Base-by-base conservation (phyloP, 1,284 basidiomycete species). In the Fistulina hepatica region DNA sequence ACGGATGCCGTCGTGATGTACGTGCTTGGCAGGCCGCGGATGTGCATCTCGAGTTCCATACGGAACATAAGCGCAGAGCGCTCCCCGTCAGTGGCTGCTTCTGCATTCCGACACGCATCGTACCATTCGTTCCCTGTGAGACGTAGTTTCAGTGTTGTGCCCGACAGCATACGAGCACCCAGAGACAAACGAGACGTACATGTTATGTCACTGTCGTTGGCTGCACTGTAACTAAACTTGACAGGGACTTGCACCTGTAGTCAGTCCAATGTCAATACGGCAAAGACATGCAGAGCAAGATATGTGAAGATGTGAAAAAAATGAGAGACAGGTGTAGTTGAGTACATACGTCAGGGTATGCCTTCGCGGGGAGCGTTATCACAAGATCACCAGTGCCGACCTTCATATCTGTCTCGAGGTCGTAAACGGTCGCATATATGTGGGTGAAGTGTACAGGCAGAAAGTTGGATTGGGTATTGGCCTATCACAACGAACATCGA, bases 191-290 rank as follows among this genome's bases (percentile, higher is more conserved):
- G 21, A 33, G 3, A 63, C 77, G 47, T 49, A 85, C 88, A 93
- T 21, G 89, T 91, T 26, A 67, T 63, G 58, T 93, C 89, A 2
- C 78, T 74, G 34, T 71, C 67, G 53, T 93, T 92, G n/a, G 71
- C 61, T 0, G 81, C 83, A n/a, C 73, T 44, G 53, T 91, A 92
- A 0, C 75, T 73, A 57, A 92, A 90, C 48, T 79, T 81, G 37
- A 93, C 60, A 1, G 88, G 88, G 13, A 93, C 46, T 28, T 69
- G 54, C 23, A 92, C n/a, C n/a, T n/a, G n/a, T n/a, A n/a, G n/a
- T n/a, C n/a, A n/a, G n/a, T n/a, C n/a, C n/a, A n/a, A n/a, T n/a
- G n/a, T n/a, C n/a, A n/a, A n/a, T n/a, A n/a, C n/a, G n/a, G n/a
- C n/a, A n/a, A n/a, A n/a, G n/a, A n/a, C n/a, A n/a, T n/a, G n/a